phyloP scores from a whole-genome alignment of 768 basidiomycete species.

The Crucibulum laeve region DNA sequence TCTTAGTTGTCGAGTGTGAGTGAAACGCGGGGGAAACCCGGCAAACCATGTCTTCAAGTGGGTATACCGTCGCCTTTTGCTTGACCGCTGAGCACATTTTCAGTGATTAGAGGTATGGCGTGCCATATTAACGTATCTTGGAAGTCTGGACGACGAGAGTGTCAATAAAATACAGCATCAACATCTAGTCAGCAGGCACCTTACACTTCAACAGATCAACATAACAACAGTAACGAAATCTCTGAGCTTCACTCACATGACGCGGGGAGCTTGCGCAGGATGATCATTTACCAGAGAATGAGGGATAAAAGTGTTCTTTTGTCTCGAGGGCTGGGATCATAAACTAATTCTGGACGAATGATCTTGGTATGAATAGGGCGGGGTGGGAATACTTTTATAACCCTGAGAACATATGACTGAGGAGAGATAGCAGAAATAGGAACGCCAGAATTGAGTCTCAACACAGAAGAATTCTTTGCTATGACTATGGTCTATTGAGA shows the following conservation, averaged over 20 bases:
- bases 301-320: neutral
- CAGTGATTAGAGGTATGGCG: neutral
- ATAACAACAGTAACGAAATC: neutral
- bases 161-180: no score
- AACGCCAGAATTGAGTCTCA: no score
- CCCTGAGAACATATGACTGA: neutral
- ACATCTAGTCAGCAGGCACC: no score
- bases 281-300: neutral
- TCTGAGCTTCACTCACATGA: neutral
- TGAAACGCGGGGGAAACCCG: neutral
- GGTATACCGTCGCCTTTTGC: neutral
- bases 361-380: neutral
- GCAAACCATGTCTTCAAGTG: neutral
- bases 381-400: neutral
- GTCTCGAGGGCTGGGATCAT: neutral
- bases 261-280: neutral
- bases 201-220: neutral
- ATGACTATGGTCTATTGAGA: no score
- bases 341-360: neutral
- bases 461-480: no score
- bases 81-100: neutral
- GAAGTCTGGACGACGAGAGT: no score
- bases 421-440: neutral
- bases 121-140: no score
- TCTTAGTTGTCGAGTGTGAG: neutral